Base-by-base conservation (phyloP, 2,329 filamentous ascomycete genomes). In the Aspergillus latus region DNA sequence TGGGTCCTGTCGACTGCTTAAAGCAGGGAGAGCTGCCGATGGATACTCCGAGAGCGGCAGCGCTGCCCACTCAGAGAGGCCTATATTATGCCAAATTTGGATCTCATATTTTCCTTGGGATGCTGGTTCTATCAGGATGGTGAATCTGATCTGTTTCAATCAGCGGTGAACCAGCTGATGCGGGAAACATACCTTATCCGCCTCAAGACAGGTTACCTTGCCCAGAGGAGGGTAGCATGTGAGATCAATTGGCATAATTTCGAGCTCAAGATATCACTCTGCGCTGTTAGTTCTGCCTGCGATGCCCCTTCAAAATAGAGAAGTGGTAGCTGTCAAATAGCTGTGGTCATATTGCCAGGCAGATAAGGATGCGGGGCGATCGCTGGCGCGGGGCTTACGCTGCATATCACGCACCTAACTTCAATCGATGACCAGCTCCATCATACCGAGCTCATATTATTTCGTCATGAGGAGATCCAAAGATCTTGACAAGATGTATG, bases 221-320 rank as follows among this genome's bases (percentile, higher is more conserved):
- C 87, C 90, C 50, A 96, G 74, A 1, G 90, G 84, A 10, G 92
- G 92, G 66, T 85, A 87, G 58, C 80, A 84, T 4, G 79, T 81
- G 11, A 88, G 72, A 59, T 82, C 80, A 67, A 81, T 82, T 72
- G 82, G 67, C 59, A 49, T 78, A 73, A 1, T 69, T 71, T 10
- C 73, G 66, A 21, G 70, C 65, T 42, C 43, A 50, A 13, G 50
- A 60, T 40, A 16, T 47, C 43, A 10, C 42, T 36, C 10, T 5
- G 15, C 5, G 7, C 26, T 6, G 16, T 9, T 30, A 45, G 13
- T 3, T 37, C 21, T 28, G 16, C 9, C 7, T 8, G 37, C 7
- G 34, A 2, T 16, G 30, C 10, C 3, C 4, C 2, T 21, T 21
- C 3, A 15, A 29, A 9, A 2, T 11, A 6, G 8, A 29, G 5